These are phyloP conservation scores for Anisodus tanguticus DNA, from an alignment of 257 asterid genomes.

Conservation along the genomic window DNA sequence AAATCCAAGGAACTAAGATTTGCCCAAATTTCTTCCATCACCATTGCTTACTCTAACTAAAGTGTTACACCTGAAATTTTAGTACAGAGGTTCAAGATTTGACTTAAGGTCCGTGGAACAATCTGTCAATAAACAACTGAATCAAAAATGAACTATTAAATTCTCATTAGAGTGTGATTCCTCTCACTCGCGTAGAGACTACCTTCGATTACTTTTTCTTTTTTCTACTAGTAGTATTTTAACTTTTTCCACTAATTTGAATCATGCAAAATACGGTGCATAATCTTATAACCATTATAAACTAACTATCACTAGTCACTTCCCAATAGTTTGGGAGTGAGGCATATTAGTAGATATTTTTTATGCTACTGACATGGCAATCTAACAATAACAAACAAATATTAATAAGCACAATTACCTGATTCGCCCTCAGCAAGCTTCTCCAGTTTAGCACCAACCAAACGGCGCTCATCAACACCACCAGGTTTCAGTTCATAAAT, in stretches of 20 bases:
- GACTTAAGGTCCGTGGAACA: not conserved
- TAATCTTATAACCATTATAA: not conserved
- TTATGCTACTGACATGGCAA: not conserved
- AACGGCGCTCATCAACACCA: constrained; percentile 97
- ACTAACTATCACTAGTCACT: not conserved
- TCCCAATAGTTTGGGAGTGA: not conserved
- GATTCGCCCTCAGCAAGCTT: constrained; percentile 97
- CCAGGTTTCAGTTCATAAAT: constrained; percentile 98
- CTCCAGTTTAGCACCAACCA: constrained; percentile 96
- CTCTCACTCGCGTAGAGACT: not conserved
- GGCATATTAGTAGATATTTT: not conserved
- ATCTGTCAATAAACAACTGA: not conserved
- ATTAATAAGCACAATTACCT: constrained; percentile 45
- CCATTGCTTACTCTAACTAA: not conserved
- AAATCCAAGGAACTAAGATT: not conserved
- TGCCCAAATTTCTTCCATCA: not conserved
- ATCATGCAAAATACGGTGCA: not conserved
- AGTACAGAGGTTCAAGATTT: not conserved
- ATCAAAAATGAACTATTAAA: constrained; percentile 1
- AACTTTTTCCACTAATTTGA: not conserved
- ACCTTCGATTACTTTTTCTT: constrained; percentile 16
- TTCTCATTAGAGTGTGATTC: not conserved
- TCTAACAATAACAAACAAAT: not conserved
- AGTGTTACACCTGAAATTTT: not conserved
- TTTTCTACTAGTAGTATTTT: not conserved